Conservation (phyloP, 1,139 yeast genomes). For the Saccharomyces hybrid region DNA sequence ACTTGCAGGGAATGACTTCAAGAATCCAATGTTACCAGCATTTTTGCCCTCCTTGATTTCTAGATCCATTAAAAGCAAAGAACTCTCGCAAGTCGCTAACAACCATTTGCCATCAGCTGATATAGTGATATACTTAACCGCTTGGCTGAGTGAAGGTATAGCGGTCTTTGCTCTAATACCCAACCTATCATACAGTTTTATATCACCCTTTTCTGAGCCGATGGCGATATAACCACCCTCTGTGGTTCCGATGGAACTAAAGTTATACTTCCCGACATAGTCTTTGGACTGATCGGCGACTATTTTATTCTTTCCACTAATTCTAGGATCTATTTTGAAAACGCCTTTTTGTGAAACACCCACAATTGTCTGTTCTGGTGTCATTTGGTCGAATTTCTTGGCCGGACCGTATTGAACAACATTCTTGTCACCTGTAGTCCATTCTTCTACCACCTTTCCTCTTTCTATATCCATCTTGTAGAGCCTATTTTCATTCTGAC, state of each 20-base stretch:
- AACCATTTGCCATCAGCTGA: conserved; percentile 80
- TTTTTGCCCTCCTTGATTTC: conserved; percentile 55
- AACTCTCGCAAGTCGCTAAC: conserved; percentile 68
- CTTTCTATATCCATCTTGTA: conserved; percentile 71
- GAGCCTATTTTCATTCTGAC: conserved; percentile 38
- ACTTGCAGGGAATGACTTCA: conserved; percentile 55
- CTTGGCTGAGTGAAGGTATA: conserved; percentile 76
- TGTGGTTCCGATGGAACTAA: conserved; percentile 63
- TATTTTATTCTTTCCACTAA: conserved; percentile 44
- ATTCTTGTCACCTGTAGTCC: conserved; percentile 49
- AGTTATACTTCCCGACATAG: conserved; percentile 49
- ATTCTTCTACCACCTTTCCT: conserved; percentile 78
- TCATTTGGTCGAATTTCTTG: conserved; percentile 62
- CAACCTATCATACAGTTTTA: conserved; percentile 60
- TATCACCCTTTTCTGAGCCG: conserved; percentile 67
- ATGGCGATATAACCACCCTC: conserved; percentile 68
- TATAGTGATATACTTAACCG: conserved; percentile 56
- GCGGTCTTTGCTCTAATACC: conserved; percentile 71
- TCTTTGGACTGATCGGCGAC: conserved; percentile 48
- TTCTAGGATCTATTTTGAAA: conserved; percentile 73
- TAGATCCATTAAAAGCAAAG: conserved; percentile 61
- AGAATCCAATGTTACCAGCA: conserved; percentile 57
- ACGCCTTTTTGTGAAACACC: conserved; percentile 62
- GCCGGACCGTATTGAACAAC: conserved; percentile 59
- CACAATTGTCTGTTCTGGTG: conserved; percentile 63